A percentile compares a stretch with the other conserved stretches of the same genome.
These are phyloP conservation scores for Elsinoe perseae DNA, from an alignment of 2,329 filamentous ascomycete genomes.

Conservation along the genomic window DNA sequence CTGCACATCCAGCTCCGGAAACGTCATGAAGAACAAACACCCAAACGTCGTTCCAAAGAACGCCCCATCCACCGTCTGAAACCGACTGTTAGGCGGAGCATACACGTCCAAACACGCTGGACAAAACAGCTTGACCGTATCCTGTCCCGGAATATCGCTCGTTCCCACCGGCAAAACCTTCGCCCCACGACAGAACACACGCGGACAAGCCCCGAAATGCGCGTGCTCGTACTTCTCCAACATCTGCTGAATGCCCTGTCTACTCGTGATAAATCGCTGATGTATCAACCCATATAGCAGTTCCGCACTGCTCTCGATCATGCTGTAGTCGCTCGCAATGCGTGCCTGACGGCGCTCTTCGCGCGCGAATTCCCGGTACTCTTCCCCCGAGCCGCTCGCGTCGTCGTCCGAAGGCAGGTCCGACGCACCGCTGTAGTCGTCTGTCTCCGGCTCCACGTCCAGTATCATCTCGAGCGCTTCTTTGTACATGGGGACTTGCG, in stretches of 20 bases:
- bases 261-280: slow-evolving; percentile 94
- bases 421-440: slow-evolving; percentile 35
- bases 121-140: slow-evolving; percentile 98
- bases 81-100: slow-evolving; percentile 91
- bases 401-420: slow-evolving; percentile 67
- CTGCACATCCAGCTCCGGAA: slow-evolving; percentile 84
- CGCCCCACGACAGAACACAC: slow-evolving; percentile 82
- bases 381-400: slow-evolving; percentile 46
- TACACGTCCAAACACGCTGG: slow-evolving; percentile 95
- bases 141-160: slow-evolving; percentile 89
- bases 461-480: slow-evolving; percentile 99
- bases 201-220: slow-evolving; percentile 93
- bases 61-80: slow-evolving; percentile 93
- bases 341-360: slow-evolving; percentile 69
- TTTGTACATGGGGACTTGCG: slow-evolving; percentile 97
- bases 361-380: slow-evolving; percentile 24
- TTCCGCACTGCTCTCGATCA: slow-evolving; percentile 97
- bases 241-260: slow-evolving; percentile 97
- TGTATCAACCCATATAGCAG: slow-evolving; percentile 97
- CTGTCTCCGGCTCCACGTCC: slow-evolving; percentile 93
- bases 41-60: slow-evolving; percentile 98
- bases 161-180: slow-evolving; percentile 88
- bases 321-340: slow-evolving; percentile 84
- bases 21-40: slow-evolving; percentile 95
- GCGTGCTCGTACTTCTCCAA: slow-evolving; percentile 96